Conservation (phyloP, 352 stramenopile species). For the Globisporangium carolinianum region DNA sequence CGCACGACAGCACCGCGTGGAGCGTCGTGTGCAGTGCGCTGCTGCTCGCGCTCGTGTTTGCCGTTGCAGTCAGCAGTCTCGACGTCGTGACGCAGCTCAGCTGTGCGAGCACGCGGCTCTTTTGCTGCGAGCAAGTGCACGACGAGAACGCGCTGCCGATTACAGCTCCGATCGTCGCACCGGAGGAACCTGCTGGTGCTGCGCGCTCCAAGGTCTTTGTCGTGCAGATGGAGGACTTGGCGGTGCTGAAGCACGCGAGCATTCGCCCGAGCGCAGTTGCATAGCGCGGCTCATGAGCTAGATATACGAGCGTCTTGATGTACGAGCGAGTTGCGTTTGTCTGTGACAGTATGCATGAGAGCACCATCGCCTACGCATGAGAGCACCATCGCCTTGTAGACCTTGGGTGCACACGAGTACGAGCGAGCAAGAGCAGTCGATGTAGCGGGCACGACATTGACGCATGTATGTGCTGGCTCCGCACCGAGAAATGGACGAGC, state of each 20-base stretch:
- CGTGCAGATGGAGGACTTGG: neutral
- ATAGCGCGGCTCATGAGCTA: neutral
- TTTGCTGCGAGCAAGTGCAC: constrained; percentile 11
- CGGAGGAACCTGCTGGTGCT: neutral
- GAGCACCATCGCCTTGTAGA: too few species aligned
- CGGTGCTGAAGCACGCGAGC: neutral
- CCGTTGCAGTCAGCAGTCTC: constrained; percentile 11
- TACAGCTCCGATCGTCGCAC: too few species aligned
- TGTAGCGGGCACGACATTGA: too few species aligned
- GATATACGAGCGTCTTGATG: too few species aligned
- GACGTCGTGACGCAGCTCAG: constrained; percentile 9
- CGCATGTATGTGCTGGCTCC: too few species aligned
- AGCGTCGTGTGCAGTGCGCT: neutral
- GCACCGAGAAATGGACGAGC: too few species aligned
- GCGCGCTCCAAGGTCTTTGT: neutral
- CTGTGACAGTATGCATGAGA: too few species aligned
- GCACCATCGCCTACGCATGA: too few species aligned
- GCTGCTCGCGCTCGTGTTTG: constrained; percentile 9
- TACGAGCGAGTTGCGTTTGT: too few species aligned
- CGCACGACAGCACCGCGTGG: neutral
- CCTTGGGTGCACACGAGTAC: too few species aligned
- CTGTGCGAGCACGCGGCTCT: constrained; percentile 14
- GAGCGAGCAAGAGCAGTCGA: too few species aligned
- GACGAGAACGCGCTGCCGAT: neutral
- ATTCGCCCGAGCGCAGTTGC: neutral